Base-by-base conservation (phyloP, 345 rosid genomes). In the Alliaria petiolata region DNA sequence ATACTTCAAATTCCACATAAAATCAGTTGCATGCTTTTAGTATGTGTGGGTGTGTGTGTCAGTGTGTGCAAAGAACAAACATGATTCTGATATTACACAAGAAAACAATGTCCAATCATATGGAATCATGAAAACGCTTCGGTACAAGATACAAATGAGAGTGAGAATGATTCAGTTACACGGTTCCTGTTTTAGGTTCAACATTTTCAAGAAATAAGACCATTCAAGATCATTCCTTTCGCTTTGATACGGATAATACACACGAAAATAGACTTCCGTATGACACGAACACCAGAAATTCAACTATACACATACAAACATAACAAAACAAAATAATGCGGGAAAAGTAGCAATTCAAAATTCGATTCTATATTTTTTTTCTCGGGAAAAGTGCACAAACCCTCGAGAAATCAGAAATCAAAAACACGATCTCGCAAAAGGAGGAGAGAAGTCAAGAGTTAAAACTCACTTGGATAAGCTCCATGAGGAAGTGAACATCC, bases 401-500 rank as follows among this genome's bases (percentile, higher is more conserved):
- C 43, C 43, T 34, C 1, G 8, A 17, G 15, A 44, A 3, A 46
- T 11, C 44, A 1, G 17, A 15, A 43, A 34, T 14, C 9, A 2
- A 31, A 25, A 28, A 43, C 20, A n/a, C 25, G 0, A 47, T 33
- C 3, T n/a, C 22, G 20, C 36, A 30, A 28, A n/a, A n/a, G n/a
- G n/a, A 33, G 20, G 34, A n/a, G 52, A 28, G 28, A 42, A 43
- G 6, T 22, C 25, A 22, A 68, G 7, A 42, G 62, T 9, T n/a
- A 40, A 7, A 56, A 50, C 35, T 26, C 34, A 76, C 93, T 87
- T 88, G 91, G 10, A 88, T 83, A 2, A 88, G 85, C 26, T 88
- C 91, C 95, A 88, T 86, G n/a, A 88, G 83, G 51, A 86, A 83
- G 70, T 88, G 93, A 4, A 84, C 87, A 69, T 85, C 90, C 26